phyloP scores from a whole-genome alignment of 129 eudicot genomes.

The Flaveria robusta region DNA sequence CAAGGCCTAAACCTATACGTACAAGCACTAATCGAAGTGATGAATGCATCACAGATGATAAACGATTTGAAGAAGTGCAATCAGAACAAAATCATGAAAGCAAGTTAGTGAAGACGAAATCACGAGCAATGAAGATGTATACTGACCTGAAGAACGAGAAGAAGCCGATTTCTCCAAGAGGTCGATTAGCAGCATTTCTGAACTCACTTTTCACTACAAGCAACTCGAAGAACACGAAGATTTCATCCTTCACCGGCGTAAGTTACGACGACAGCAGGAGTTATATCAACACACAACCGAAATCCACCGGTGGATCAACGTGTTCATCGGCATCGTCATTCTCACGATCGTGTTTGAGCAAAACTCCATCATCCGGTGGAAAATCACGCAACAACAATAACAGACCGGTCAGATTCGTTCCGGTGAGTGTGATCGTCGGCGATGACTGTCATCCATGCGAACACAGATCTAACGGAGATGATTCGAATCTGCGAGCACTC shows the following conservation, averaged over 20 bases:
- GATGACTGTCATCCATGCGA: slow-evolving; percentile 45
- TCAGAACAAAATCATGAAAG: slow-evolving; percentile 49
- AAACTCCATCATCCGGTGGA: slow-evolving; percentile 59
- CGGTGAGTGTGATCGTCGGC: slow-evolving; percentile 59
- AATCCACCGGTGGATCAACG: slow-evolving; percentile 47
- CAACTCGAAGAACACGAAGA: slow-evolving; percentile 37
- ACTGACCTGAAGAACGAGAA: slow-evolving; percentile 67
- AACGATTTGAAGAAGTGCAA: slow-evolving; percentile 23
- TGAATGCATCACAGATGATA: slow-evolving; percentile 2
- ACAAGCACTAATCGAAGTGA: slow-evolving; percentile 40
- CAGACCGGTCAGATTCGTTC: slow-evolving; percentile 62
- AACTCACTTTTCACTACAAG: slow-evolving; percentile 61
- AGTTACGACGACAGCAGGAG: slow-evolving; percentile 14
- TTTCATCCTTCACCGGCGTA: slow-evolving; percentile 17
- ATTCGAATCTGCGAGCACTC: slow-evolving; percentile 4
- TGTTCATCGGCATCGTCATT: slow-evolving; percentile 86
- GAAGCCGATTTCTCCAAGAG: slow-evolving; percentile 86
- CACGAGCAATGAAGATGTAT: slow-evolving; percentile 69
- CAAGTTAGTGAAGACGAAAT: slow-evolving; percentile 58
- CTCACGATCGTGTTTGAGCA: slow-evolving; percentile 73
- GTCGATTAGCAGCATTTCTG: slow-evolving; percentile 56
- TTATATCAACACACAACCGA: slow-evolving; percentile 18
- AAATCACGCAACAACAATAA: slow-evolving; percentile 40
- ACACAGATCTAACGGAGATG: slow-evolving; percentile 24
- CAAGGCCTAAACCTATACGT: slow-evolving; percentile 59